phyloP scores from a whole-genome alignment of 2,329 filamentous ascomycete species.

The Coleophoma cylindrospora region DNA sequence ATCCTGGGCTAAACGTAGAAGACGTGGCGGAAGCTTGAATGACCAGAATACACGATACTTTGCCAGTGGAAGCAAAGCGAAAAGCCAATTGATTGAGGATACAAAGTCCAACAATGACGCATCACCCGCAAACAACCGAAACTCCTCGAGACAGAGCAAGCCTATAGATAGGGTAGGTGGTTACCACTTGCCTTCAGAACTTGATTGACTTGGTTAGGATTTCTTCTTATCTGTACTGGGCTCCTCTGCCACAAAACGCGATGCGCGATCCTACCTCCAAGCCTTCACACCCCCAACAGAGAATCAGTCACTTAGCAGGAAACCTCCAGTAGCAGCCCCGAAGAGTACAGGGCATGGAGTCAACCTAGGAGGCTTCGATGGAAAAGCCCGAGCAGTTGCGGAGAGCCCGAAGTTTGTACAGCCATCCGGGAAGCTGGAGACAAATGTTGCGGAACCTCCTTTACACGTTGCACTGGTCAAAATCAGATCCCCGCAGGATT shows the following conservation, averaged over 20 bases:
- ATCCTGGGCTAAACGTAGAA: slow-evolving; percentile 17
- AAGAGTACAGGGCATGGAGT: slow-evolving; percentile 39
- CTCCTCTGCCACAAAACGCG: slow-evolving; percentile 85
- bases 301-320: slow-evolving; percentile 12
- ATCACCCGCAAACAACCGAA: slow-evolving; percentile 22
- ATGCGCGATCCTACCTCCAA: slow-evolving; percentile 86
- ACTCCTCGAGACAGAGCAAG: slow-evolving; percentile 41
- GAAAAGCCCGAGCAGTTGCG: slow-evolving; percentile 50
- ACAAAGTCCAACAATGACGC: slow-evolving; percentile 17
- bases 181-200: not conserved
- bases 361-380: slow-evolving; percentile 57
- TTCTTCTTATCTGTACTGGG: slow-evolving; percentile 83
- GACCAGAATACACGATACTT: slow-evolving; percentile 8
- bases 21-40: not conserved
- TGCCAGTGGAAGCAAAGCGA: slow-evolving; percentile 7
- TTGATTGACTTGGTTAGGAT: slow-evolving; percentile 48
- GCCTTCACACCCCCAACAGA: slow-evolving; percentile 58
- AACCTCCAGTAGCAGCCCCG: not conserved
- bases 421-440: slow-evolving; percentile 29
- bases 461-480: slow-evolving; percentile 84
- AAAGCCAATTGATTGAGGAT: slow-evolving; percentile 19
- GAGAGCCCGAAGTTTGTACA: slow-evolving; percentile 56
- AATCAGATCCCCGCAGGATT: slow-evolving; percentile 65
- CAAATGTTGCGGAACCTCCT: slow-evolving; percentile 20
- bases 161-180: slow-evolving; percentile 40